These are phyloP conservation scores for Globisporangium alternatum DNA, from an alignment of 352 stramenopile species.

Conservation along the genomic window DNA sequence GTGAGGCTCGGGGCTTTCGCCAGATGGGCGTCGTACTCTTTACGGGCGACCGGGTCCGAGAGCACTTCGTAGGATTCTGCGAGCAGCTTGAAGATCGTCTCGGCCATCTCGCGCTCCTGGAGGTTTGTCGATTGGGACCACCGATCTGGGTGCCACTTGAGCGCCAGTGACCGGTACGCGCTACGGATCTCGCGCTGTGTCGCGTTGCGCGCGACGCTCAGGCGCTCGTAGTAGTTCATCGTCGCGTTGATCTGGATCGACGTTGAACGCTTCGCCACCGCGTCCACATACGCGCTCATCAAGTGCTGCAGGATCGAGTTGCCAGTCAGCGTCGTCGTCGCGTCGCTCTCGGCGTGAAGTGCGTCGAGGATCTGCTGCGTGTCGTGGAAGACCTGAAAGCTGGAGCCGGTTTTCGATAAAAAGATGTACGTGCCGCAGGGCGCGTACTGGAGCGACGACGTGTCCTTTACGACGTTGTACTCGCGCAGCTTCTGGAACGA, in stretches of 20 bases:
- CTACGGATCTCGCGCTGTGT: slow-evolving; percentile 61
- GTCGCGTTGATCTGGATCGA: slow-evolving; percentile 78
- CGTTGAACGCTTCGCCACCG: slow-evolving; percentile 64
- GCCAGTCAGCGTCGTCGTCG: slow-evolving; percentile 50
- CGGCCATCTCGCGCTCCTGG: slow-evolving; percentile 62
- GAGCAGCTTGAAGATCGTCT: slow-evolving; percentile 81
- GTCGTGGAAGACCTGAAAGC: slow-evolving; percentile 56
- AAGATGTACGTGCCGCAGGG: slow-evolving; percentile 81
- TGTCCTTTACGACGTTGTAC: slow-evolving; percentile 70
- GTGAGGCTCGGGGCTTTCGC: slow-evolving; percentile 42
- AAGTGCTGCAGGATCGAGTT: slow-evolving; percentile 81
- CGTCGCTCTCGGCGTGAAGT: slow-evolving; percentile 50
- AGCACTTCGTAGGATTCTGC: slow-evolving; percentile 84
- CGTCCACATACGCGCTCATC: slow-evolving; percentile 79
- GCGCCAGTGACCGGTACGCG: slow-evolving; percentile 68
- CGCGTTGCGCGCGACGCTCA: slow-evolving; percentile 68
- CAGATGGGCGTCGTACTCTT: slow-evolving; percentile 65
- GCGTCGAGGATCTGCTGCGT: slow-evolving; percentile 30
- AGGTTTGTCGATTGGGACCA: slow-evolving; percentile 43
- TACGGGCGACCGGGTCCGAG: slow-evolving; percentile 54
- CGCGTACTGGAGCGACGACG: slow-evolving; percentile 66
- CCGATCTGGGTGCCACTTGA: slow-evolving; percentile 88
- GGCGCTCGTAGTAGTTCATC: slow-evolving; percentile 85
- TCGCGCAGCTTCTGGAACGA: slow-evolving; percentile 81
- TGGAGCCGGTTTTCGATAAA: slow-evolving; percentile 50